Conservation (phyloP, 1,139 yeast species). For the Sugiyamaella castrensis region DNA sequence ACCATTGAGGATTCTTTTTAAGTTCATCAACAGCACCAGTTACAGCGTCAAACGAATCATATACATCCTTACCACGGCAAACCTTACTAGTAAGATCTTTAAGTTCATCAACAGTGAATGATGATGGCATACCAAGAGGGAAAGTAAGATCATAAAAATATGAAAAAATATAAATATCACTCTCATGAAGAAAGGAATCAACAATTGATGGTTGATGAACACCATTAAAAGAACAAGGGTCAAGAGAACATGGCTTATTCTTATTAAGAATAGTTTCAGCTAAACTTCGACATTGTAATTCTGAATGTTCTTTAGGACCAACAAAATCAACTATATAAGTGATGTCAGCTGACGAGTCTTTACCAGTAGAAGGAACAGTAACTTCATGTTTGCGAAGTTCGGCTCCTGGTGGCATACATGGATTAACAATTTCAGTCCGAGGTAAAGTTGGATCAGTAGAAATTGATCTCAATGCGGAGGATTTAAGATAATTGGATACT, state of each 20-base stretch:
- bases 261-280: conserved; percentile 83
- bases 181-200: conserved; percentile 62
- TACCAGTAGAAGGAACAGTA: conserved; percentile 36
- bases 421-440: conserved; percentile 49
- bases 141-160: conserved; percentile 91
- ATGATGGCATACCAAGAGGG: conserved; percentile 90
- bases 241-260: conserved; percentile 65
- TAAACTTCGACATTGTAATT: conserved; percentile 76
- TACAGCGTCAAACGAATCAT: conserved; percentile 59
- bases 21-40: conserved; percentile 67
- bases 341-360: conserved; percentile 37
- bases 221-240: conserved; percentile 96
- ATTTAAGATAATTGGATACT: conserved; percentile 24
- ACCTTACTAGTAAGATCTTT: conserved; percentile 77
- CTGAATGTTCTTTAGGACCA: conserved; percentile 65
- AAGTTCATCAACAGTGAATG: conserved; percentile 82
- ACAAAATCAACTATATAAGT: conserved; percentile 55
- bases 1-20: conserved; percentile 84
- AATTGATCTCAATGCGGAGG: neutral
- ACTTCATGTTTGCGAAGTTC: conserved; percentile 50
- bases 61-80: conserved; percentile 73
- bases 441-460: neutral
- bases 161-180: conserved; percentile 85
- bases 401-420: conserved; percentile 83
- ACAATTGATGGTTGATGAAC: conserved; percentile 91